A percentile compares a stretch with the other conserved stretches of the same genome.
phyloP scores from a whole-genome alignment of 75 land plant genomes.

The Selaginella tamariscina region DNA sequence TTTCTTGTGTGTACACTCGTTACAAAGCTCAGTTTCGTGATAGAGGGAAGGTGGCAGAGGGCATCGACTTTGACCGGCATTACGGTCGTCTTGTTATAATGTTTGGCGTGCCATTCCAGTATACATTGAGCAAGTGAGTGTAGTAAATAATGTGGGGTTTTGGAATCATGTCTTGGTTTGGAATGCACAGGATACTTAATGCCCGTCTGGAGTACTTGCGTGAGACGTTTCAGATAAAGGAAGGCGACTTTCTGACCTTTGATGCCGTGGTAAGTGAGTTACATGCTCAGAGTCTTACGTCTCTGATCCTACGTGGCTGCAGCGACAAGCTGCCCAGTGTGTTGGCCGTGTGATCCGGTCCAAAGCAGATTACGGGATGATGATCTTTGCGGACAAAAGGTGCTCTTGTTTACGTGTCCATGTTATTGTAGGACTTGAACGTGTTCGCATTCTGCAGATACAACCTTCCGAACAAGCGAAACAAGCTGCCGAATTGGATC shows the following conservation, averaged over 20 bases:
- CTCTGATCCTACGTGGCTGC: constrained; percentile 1
- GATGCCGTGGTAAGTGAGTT: constrained; percentile 84
- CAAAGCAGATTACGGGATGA: constrained; percentile 99
- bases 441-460: constrained; percentile 43
- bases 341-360: constrained; percentile 99
- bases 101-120: constrained; percentile 98
- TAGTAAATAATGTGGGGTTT: neutral
- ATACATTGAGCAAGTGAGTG: constrained; percentile 85
- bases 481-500: constrained; percentile 93
- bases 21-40: neutral
- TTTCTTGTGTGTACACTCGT: neutral
- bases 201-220: constrained; percentile 82
- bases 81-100: constrained; percentile 97
- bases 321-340: constrained; percentile 99
- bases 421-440: neutral
- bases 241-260: constrained; percentile 91
- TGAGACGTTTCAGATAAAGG: constrained; percentile 95
- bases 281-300: neutral
- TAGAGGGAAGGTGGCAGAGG: constrained; percentile 99
- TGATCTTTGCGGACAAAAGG: constrained; percentile 99
- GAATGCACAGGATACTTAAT: constrained; percentile 53
- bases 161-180: neutral
- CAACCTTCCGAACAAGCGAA: constrained; percentile 91
- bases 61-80: constrained; percentile 99
- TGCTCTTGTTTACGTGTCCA: constrained; percentile 1